Percentiles rank a stretch among this genome's conserved stretches.
Conservation (phyloP, 495 filamentous ascomycete genomes). For the Cetradonia linearis region DNA sequence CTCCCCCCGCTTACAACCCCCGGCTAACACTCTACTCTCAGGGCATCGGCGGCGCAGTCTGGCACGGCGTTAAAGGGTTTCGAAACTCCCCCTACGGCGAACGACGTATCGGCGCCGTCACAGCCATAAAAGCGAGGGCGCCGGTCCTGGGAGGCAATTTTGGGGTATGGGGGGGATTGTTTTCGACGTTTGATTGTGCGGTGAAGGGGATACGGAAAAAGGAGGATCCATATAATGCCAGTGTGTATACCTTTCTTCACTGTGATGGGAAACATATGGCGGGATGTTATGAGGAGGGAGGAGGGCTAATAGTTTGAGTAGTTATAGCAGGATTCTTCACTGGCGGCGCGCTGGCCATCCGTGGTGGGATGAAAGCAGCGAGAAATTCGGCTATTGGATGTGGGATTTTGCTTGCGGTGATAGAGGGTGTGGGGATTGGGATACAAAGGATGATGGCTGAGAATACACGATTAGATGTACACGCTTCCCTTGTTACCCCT, state of each 20-base stretch:
- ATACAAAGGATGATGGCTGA: conserved; percentile 96
- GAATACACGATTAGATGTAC: conserved; percentile 73
- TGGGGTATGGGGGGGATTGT: conserved; percentile 91
- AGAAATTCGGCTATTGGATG: conserved; percentile 93
- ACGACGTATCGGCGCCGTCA: conserved; percentile 87
- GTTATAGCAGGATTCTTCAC: conserved; percentile 94
- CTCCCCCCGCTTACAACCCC: conserved; percentile 88
- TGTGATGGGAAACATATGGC: background rate
- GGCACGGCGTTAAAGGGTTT: conserved; percentile 97
- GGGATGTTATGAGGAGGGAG: background rate
- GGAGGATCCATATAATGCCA: conserved; percentile 95
- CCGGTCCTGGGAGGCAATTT: conserved; percentile 97
- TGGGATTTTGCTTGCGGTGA: conserved; percentile 85
- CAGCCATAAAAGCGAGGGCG: conserved; percentile 92
- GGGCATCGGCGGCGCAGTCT: conserved; percentile 87
- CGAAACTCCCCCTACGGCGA: conserved; percentile 84
- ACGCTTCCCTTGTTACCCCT: conserved; percentile 15
- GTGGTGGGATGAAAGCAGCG: conserved; percentile 80
- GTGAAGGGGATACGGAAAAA: conserved; percentile 92
- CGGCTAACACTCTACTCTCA: conserved; percentile 67
- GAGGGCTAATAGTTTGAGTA: conserved; percentile 20
- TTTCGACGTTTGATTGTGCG: conserved; percentile 93
- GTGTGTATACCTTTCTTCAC: conserved; percentile 38
- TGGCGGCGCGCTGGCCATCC: conserved; percentile 78
- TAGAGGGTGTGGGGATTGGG: conserved; percentile 94